Percentiles rank a stretch among this genome's conserved stretches.
phyloP scores from a whole-genome alignment of 2,329 filamentous ascomycete species.

The Colletotrichum tanaceti region DNA sequence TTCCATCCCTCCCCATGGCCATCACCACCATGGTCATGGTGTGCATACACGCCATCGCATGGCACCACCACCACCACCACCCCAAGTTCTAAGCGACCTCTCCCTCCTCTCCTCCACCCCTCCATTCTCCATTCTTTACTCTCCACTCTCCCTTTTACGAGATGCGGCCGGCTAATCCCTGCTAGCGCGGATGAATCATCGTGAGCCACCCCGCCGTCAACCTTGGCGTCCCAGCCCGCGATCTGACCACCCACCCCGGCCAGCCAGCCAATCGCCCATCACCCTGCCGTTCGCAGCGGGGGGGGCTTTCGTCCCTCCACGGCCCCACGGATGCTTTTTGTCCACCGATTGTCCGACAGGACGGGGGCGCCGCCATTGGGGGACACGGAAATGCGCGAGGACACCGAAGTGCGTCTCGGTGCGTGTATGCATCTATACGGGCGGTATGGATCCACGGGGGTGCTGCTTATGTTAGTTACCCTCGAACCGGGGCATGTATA shows the following conservation, averaged over 20 bases:
- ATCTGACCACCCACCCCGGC: conserved; percentile 9
- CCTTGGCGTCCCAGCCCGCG: conserved; percentile 6
- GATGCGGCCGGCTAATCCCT: not conserved
- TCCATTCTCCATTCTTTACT: too few species aligned
- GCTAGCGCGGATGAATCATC: conserved; percentile 40
- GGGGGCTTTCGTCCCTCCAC: too few species aligned
- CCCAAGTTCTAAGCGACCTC: too few species aligned
- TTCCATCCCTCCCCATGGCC: too few species aligned
- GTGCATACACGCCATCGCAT: too few species aligned
- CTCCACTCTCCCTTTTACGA: too few species aligned
- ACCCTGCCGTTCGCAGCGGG: not conserved
- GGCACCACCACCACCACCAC: too few species aligned
- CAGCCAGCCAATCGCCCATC: not conserved
- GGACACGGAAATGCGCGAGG: not conserved
- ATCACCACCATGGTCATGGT: too few species aligned
- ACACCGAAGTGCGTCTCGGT: not conserved
- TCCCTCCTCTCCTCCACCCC: too few species aligned
- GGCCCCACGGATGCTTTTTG: not conserved
- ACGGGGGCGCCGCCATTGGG: not conserved
- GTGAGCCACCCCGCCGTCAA: conserved; percentile 21
- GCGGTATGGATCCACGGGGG: too few species aligned
- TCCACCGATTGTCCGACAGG: not conserved
- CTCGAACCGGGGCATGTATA: too few species aligned
- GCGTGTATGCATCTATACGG: not conserved
- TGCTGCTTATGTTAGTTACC: not conserved